Percentiles rank a stretch among this genome's conserved stretches.
These are phyloP conservation scores for Colletotrichum orbiculare DNA, from an alignment of 2,329 filamentous ascomycete genomes.

Conservation along the genomic window DNA sequence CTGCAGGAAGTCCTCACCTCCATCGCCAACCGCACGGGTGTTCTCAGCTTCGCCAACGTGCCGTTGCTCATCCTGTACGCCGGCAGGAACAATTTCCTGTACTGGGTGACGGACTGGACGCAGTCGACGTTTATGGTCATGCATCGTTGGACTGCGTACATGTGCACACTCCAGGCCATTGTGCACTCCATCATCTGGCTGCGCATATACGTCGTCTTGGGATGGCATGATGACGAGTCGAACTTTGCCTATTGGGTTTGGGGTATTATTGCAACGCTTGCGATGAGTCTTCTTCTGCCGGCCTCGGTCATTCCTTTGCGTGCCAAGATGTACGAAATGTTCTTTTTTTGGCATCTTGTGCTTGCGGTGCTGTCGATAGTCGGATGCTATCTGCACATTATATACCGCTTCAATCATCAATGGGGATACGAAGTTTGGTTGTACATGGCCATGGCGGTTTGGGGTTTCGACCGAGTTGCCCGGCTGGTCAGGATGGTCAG, in stretches of 20 bases:
- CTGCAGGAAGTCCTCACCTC: slow-evolving; percentile 40
- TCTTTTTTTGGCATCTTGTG: slow-evolving; percentile 53
- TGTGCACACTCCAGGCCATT: slow-evolving; percentile 52
- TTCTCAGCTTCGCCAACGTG: slow-evolving; percentile 45
- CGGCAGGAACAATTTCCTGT: slow-evolving; percentile 54
- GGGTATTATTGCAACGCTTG: slow-evolving; percentile 52
- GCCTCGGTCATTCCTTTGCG: slow-evolving; percentile 47
- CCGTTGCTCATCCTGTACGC: slow-evolving; percentile 52
- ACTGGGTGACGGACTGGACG: slow-evolving; percentile 55
- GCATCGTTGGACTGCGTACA: slow-evolving; percentile 56
- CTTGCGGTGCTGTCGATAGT: slow-evolving; percentile 51
- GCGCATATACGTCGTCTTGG: slow-evolving; percentile 42
- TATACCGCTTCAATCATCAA: slow-evolving; percentile 43
- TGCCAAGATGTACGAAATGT: slow-evolving; percentile 51
- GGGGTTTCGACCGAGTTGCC: slow-evolving; percentile 55
- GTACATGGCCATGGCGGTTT: slow-evolving; percentile 42
- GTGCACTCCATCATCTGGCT: slow-evolving; percentile 53
- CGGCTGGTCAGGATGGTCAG: slow-evolving; percentile 51
- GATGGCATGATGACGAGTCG: slow-evolving; percentile 42
- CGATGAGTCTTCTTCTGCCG: slow-evolving; percentile 44
- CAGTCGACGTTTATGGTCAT: slow-evolving; percentile 56
- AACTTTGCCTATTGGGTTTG: slow-evolving; percentile 51
- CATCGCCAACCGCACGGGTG: slow-evolving; percentile 49
- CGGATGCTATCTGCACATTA: slow-evolving; percentile 54
- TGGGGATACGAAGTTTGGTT: slow-evolving; percentile 60